Evolutionary conservation across 805 yeast genomes (phyloP), one percentile per base, ranked within the genome.

Genomic region (Candida boleticola): DNA sequence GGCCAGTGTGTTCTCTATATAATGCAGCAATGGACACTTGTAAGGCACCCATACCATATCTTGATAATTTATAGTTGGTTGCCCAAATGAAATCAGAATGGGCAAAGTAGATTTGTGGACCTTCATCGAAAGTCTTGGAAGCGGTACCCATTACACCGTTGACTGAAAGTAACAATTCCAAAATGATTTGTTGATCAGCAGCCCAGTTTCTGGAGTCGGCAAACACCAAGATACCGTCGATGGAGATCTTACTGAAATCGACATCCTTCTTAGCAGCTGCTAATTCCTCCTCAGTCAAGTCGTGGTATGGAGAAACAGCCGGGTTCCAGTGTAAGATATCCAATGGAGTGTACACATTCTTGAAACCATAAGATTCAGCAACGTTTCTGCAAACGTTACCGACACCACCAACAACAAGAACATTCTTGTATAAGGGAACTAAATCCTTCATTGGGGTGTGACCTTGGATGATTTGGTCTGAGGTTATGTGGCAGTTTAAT

Each of bases 21-120:
- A 89, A 71, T 0, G 95, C 93, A 42, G 90, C 89, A 55, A 88
- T 81, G 17, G 95, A 84, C 30, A 86, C 89, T 62, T 88, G 96
- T 49, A 89, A 72, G 3, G 97, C 96, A 45, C 97, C 97, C 95
- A 89, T 89, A 47, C 96, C 96, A 58, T 89, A 87, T 59, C 97
- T 74, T 14, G 89, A 80, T 47, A 85, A 71, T 52, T 79, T 79
- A 59, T 85, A 88, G 63, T 88, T 85, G 3, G 96, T 86, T 10
- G 96, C 92, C 96, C 96, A 89, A 42, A 89, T 87, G 55, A 89
- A 85, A 65, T 89, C 97, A 17, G 92, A 85, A 61, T 89, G 95
- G 32, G 95, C 95, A 72, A 88, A 89, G 64, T 85, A 86, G 43
- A 88, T 78, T 37, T 80, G 80, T 26, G 95, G 93, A 29, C 90